Base-by-base conservation (phyloP, 805 yeast genomes). In the Grigorovia yakushimaensis region DNA sequence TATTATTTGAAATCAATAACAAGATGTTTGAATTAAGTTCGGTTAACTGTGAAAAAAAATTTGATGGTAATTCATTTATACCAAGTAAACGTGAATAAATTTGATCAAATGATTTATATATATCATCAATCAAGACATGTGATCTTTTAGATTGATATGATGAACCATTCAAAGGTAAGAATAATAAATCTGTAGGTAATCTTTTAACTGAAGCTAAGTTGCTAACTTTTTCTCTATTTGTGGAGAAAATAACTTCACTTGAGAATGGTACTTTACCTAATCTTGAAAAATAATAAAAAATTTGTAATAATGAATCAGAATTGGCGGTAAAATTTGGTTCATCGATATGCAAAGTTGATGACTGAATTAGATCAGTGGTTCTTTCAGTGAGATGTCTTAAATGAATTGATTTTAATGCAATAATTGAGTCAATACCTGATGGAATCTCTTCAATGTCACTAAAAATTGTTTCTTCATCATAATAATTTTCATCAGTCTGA, bases 281-380 rank as follows among this genome's bases (percentile, higher is more conserved):
- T 22, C 65, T 59, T 44, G 69, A 60, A 41, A 70, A 64, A 38
- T 66, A 65, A 40, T 60, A 60, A 41, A 67, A 55, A n/a, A 68
- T 59, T 39, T 65, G 67, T 15, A 68, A 39, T 27, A 61, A 51
- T 2, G 65, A 53, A 45, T 66, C 64, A 15, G 60, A 53, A 30
- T 56, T 56, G 3, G 61, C 57, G 17, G 61, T 55, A 21, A 57
- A 55, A 41, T 56, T 56, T 5, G 59, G 60, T 7, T 59, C 59
- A 8, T 58, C 60, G 44, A 50, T 54, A 24, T 58, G 52, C 30
- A 61, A 51, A 5, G 73, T 66, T 1, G 88, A 80, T 1, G 85
- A 86, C 55, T 79, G 85, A 46, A 82, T 70, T 45, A 82, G 65
- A 60, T 82, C 85, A 0, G 86, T 79, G 0, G 87, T 81, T 60